Percentiles rank a stretch among this genome's conserved stretches.
Evolutionary conservation across 2,329 filamentous ascomycete genomes (phyloP).

Genomic region (Cytospora schulzeri): DNA sequence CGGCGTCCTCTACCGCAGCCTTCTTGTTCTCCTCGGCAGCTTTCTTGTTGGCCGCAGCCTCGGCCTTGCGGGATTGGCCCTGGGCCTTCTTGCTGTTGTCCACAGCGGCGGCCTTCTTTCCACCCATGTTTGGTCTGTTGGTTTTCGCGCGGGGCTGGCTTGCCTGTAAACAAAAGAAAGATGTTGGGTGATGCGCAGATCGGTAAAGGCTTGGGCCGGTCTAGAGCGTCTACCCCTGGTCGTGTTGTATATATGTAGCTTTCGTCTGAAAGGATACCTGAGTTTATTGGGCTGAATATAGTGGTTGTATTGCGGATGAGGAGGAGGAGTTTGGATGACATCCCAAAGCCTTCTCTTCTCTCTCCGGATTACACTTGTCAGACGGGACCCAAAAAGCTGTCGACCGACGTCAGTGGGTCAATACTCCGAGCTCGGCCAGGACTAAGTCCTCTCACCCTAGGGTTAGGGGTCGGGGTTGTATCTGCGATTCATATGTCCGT

Average conservation of each 20-base stretch:
- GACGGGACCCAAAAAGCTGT: neutral
- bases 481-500: too few species aligned
- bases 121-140: constrained; percentile 50
- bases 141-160: neutral
- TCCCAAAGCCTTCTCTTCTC: neutral
- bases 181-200: neutral
- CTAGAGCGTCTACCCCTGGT: neutral
- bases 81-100: constrained; percentile 83
- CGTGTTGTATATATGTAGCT: neutral
- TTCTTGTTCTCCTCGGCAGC: constrained; percentile 69
- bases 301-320: neutral
- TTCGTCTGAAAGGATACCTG: neutral
- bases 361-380: neutral
- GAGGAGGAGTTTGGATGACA: neutral
- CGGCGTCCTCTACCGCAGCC: constrained; percentile 67
- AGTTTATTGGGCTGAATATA: constrained; percentile 4
- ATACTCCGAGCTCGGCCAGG: neutral
- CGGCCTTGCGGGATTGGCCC: constrained; percentile 90
- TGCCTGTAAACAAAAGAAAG: neutral
- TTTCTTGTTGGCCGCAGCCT: constrained; percentile 78
- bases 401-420: neutral
- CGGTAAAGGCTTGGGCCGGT: constrained; percentile 3
- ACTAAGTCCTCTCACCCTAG: neutral
- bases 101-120: constrained; percentile 65
- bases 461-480: neutral